Evolutionary conservation across 139 green algal genomes (phyloP).

Genomic region (Micromonas pusilla): DNA sequence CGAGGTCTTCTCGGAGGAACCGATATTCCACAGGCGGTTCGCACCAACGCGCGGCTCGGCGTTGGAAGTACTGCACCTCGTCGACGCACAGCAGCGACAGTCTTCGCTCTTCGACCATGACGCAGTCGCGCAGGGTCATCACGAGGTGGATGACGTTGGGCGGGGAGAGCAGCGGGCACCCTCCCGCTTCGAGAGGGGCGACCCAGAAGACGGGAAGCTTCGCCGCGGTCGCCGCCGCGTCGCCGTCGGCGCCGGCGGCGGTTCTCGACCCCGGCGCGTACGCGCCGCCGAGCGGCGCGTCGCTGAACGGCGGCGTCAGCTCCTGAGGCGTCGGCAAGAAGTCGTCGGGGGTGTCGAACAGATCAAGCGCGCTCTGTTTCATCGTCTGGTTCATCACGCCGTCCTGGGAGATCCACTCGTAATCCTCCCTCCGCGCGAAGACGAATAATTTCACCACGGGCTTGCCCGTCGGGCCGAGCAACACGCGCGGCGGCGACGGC

Average conservation of each 20-base stretch:
- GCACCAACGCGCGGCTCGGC: neutral
- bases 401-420: slow-evolving; percentile 32
- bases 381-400: slow-evolving; percentile 30
- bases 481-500: neutral
- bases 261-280: neutral
- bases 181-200: slow-evolving; percentile 26
- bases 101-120: slow-evolving; percentile 30
- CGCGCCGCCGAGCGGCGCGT: neutral
- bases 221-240: neutral
- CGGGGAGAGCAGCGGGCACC: slow-evolving; percentile 26
- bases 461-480: slow-evolving; percentile 19
- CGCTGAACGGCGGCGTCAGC: neutral
- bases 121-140: slow-evolving; percentile 31
- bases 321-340: neutral
- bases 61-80: slow-evolving; percentile 25
- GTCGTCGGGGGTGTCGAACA: slow-evolving; percentile 28
- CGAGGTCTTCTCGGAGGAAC: neutral
- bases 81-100: slow-evolving; percentile 26
- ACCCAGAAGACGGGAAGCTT: slow-evolving; percentile 24
- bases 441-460: slow-evolving; percentile 35
- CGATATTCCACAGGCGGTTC: neutral
- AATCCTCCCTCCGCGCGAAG: slow-evolving; percentile 21
- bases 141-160: slow-evolving; percentile 31
- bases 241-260: neutral
- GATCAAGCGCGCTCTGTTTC: slow-evolving; percentile 6